A percentile compares a stretch with the other conserved stretches of the same genome.
Evolutionary conservation across 495 filamentous ascomycete genomes (phyloP).

Genomic region (Penicillium cinerascens): DNA sequence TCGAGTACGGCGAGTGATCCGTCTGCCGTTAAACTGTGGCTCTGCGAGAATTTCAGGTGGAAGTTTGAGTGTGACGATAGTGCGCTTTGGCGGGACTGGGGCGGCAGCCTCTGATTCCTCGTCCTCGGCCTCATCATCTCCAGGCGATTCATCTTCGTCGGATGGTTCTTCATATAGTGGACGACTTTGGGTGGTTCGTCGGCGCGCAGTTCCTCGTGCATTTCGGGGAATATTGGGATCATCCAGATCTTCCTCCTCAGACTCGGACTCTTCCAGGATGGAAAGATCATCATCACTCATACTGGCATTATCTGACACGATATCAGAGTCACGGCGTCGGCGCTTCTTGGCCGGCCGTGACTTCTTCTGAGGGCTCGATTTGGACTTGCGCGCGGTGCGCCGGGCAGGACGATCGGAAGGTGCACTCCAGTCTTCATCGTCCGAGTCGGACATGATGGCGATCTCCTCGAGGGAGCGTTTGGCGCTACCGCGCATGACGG

Average conservation of each 20-base stretch:
- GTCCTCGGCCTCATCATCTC: constrained; percentile 40
- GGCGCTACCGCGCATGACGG: constrained; percentile 32
- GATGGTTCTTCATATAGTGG: constrained; percentile 37
- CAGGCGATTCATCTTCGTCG: constrained; percentile 15
- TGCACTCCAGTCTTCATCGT: constrained; percentile 72
- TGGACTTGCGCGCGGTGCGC: constrained; percentile 34
- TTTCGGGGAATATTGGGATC: constrained; percentile 61
- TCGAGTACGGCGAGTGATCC: constrained; percentile 58
- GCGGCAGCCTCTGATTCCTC: constrained; percentile 9
- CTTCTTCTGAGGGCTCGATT: constrained; percentile 36
- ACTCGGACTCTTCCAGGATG: constrained; percentile 47
- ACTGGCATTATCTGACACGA: constrained; percentile 66
- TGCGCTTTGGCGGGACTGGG: constrained; percentile 32
- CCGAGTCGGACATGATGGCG: constrained; percentile 78
- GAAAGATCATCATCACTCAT: constrained; percentile 62
- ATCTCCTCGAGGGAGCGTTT: constrained; percentile 75
- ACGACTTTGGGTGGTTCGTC: constrained; percentile 54
- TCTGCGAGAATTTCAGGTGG: constrained; percentile 29
- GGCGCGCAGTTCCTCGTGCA: constrained; percentile 65
- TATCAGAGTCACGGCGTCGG: constrained; percentile 54
- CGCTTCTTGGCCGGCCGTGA: constrained; percentile 47
- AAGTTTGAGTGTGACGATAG: constrained; percentile 45
- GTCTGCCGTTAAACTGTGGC: constrained; percentile 32
- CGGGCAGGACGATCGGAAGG: constrained; percentile 27
- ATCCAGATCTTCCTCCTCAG: constrained; percentile 58